Evolutionary conservation across 768 basidiomycete genomes (phyloP), one percentile per base, ranked within the genome.

Genomic region (Mycena belliarum): DNA sequence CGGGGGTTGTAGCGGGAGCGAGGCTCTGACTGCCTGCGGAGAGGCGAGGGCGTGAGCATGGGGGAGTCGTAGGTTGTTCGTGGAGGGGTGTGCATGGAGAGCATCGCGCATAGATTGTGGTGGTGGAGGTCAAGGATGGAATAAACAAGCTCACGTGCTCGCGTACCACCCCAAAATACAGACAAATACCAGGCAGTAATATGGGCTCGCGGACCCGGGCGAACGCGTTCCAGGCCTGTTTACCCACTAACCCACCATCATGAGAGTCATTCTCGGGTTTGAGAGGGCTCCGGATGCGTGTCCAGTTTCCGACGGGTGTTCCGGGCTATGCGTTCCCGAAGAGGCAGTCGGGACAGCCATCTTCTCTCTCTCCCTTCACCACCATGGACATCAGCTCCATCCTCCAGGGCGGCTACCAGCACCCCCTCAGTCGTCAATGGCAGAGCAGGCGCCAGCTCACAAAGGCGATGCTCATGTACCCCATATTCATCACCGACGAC

Each of bases 391-490:
- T 78, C 61, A 86, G 90, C 18, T 93, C 92, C 8, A 80, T 93
- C 65, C 81, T 93, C 25, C 91, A 96, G 71, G 95, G 95, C 58
- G 95, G 96, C 38, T 97, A 96, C 77, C 87, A 91, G 57, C 94
- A 98, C 74, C 90, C 95, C 16, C 82, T 92, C 63, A 82, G 93
- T 9, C 88, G 96, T 21, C 80, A 84, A 75, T 95, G 91, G 87
- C 96, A 99, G 74, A 81, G 83, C 24, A 84, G 85, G 56, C 85
- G 89, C 46, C 80, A 83, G 56, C 83, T 95, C 68, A 87, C 88
- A 24, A 95, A 93, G 71, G 83, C 84, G 63, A 97, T 98, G 95
- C 82, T 99, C 73, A 98, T 98, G 91, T 99, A 98, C 72, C 97
- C 97, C 8, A 95, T 99, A 68, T 98, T 99, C 71, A 90, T 98